Conservation (phyloP, 257 asterid genomes). For the Nyctanthes arbortristis region DNA sequence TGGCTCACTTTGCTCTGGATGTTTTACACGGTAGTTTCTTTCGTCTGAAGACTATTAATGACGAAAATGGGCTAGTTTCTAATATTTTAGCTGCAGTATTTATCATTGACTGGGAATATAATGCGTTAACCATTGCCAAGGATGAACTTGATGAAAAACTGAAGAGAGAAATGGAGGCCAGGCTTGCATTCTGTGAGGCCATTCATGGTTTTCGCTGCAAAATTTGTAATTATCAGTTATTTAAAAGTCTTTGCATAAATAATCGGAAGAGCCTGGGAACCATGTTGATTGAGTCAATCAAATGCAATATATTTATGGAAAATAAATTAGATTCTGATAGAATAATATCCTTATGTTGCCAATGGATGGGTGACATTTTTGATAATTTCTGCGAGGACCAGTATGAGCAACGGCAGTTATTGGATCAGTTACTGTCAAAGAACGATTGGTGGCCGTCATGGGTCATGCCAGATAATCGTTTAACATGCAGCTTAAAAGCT, state of each 20-base stretch:
- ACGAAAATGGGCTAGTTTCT: conserved; percentile 62
- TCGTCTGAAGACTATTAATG: conserved; percentile 47
- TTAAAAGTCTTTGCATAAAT: conserved; percentile 37
- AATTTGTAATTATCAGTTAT: conserved; percentile 46
- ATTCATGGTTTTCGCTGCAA: conserved; percentile 52
- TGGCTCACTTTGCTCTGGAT: conserved; percentile 69
- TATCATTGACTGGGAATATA: conserved; percentile 82
- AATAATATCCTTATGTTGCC: conserved; percentile 71
- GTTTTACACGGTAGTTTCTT: conserved; percentile 72
- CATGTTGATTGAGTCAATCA: conserved; percentile 57
- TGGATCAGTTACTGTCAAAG: conserved; percentile 63
- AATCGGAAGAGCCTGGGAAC: conserved; percentile 48
- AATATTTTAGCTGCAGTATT: conserved; percentile 63
- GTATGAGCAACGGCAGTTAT: conserved; percentile 73
- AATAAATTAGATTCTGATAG: conserved; percentile 42
- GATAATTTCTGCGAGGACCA: conserved; percentile 61
- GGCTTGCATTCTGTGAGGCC: conserved; percentile 64
- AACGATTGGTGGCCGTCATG: conserved; percentile 74
- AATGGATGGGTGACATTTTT: conserved; percentile 64
- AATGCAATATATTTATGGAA: conserved; percentile 48
- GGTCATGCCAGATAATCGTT: conserved; percentile 50
- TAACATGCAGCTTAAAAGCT: conserved; percentile 41
- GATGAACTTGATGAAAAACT: conserved; percentile 49
- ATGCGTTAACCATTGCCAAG: conserved; percentile 44
- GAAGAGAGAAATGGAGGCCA: conserved; percentile 38